Conservation (phyloP, 2,329 filamentous ascomycete species). For the Dendrostoma leiphaemia region DNA sequence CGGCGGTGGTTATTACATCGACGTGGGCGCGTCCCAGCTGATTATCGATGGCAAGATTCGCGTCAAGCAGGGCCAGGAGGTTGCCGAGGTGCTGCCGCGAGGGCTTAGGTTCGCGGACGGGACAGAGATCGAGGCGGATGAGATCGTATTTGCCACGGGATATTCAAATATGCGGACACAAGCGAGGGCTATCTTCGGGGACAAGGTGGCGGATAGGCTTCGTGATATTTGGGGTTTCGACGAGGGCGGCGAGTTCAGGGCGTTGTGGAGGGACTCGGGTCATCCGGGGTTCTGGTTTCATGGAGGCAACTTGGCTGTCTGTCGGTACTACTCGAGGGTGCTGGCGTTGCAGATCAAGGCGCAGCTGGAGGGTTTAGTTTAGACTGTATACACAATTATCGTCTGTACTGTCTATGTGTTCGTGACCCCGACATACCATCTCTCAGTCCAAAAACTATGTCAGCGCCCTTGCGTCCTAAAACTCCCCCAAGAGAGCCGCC, state of each 20-base stretch:
- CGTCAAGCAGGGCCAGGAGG: slow-evolving; percentile 57
- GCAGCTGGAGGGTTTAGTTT: slow-evolving; percentile 28
- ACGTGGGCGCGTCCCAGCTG: slow-evolving; percentile 61
- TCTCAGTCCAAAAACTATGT: no score
- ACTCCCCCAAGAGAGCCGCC: no score
- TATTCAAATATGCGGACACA: slow-evolving; percentile 68
- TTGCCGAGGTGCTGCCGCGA: slow-evolving; percentile 46
- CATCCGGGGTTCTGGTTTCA: slow-evolving; percentile 67
- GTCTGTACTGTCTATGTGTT: no score
- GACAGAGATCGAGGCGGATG: slow-evolving; percentile 54
- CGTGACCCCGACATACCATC: no score
- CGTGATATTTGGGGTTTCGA: slow-evolving; percentile 64
- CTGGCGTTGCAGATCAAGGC: slow-evolving; percentile 54
- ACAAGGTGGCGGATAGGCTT: slow-evolving; percentile 56
- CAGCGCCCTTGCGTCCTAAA: no score
- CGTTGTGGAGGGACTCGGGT: slow-evolving; percentile 58
- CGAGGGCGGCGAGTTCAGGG: slow-evolving; percentile 52
- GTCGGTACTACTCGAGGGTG: slow-evolving; percentile 57
- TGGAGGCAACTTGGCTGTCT: slow-evolving; percentile 62
- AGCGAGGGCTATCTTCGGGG: slow-evolving; percentile 60
- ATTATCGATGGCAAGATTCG: slow-evolving; percentile 64
- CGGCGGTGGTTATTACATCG: slow-evolving; percentile 69
- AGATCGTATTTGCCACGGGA: slow-evolving; percentile 62
- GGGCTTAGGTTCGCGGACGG: slow-evolving; percentile 53
- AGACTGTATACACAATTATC: no score